Evolutionary conservation across 2,329 filamentous ascomycete genomes (phyloP).

Genomic region (Plenodomus tracheiphilus): DNA sequence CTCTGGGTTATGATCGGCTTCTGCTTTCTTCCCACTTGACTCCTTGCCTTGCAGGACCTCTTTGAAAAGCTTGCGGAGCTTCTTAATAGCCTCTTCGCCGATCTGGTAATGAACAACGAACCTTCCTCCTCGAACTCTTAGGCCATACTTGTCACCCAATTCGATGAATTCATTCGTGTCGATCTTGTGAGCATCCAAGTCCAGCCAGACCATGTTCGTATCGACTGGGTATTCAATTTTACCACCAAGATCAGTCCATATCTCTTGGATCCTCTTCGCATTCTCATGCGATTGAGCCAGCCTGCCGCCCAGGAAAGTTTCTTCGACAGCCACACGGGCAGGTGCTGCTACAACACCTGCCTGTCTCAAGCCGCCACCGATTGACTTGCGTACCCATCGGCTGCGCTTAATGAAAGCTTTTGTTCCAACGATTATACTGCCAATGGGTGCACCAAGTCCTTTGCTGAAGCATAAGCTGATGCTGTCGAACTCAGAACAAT

Average conservation of each 20-base stretch:
- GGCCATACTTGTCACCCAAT: slow-evolving; percentile 59
- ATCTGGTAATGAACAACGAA: slow-evolving; percentile 76
- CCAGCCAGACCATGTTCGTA: slow-evolving; percentile 92
- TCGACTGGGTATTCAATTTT: slow-evolving; percentile 70
- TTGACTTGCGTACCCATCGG: slow-evolving; percentile 76
- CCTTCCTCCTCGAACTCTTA: slow-evolving; percentile 61
- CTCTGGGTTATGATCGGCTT: slow-evolving; percentile 24
- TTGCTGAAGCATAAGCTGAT: slow-evolving; percentile 81
- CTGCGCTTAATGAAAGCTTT: slow-evolving; percentile 65
- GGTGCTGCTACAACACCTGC: slow-evolving; percentile 75
- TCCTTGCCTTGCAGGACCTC: slow-evolving; percentile 26
- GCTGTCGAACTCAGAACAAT: slow-evolving; percentile 70
- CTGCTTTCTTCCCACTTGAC: slow-evolving; percentile 21
- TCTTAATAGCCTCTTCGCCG: slow-evolving; percentile 62
- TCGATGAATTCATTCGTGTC: slow-evolving; percentile 57
- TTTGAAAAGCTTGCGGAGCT: slow-evolving; percentile 41
- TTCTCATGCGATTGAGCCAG: slow-evolving; percentile 63
- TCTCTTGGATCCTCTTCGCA: slow-evolving; percentile 63
- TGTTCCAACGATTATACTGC: slow-evolving; percentile 69
- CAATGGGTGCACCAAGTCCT: slow-evolving; percentile 79
- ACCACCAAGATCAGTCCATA: slow-evolving; percentile 73
- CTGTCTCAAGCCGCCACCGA: slow-evolving; percentile 79
- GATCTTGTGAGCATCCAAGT: slow-evolving; percentile 65
- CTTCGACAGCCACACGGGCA: slow-evolving; percentile 75
- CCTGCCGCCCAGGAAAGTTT: slow-evolving; percentile 73